Percentiles rank a stretch among this genome's conserved stretches.
phyloP scores from a whole-genome alignment of 176 grass and related monocot species.

The Aechmea fasciata region DNA sequence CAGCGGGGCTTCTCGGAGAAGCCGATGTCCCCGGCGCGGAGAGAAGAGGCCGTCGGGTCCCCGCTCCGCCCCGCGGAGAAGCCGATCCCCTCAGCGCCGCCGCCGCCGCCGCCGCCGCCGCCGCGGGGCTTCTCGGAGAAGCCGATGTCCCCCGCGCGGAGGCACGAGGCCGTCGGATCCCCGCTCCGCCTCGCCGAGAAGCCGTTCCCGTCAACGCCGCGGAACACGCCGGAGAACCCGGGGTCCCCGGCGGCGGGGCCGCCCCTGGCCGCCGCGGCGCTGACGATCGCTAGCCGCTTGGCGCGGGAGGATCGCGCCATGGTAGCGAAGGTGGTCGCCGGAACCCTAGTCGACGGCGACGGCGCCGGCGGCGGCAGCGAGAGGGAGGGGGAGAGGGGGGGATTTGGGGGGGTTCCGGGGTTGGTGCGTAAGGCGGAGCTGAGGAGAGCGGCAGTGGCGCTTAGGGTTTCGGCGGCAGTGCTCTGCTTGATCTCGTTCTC shows the following conservation, averaged over 20 bases:
- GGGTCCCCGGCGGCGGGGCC: neutral
- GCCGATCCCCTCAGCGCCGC: slow-evolving; percentile 5
- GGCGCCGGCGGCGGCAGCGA: neutral
- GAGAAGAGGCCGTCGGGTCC: slow-evolving; percentile 16
- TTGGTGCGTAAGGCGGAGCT: slow-evolving; percentile 29
- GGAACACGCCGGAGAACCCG: neutral
- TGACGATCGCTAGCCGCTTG: slow-evolving; percentile 9
- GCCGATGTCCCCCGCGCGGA: neutral
- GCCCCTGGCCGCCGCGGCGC: slow-evolving; percentile 16
- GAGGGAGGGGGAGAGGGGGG: slow-evolving; percentile 8
- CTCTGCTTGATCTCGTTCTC: slow-evolving; percentile 67
- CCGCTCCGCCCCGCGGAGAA: slow-evolving; percentile 17
- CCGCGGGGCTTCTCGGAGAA: slow-evolving; percentile 11
- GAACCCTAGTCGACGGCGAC: neutral
- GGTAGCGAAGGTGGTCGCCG: slow-evolving; percentile 8
- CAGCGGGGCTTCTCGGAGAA: slow-evolving; percentile 9
- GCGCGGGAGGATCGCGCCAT: slow-evolving; percentile 3
- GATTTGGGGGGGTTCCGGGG: slow-evolving; percentile 15
- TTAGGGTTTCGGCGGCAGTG: slow-evolving; percentile 62
- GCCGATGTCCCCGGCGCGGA: neutral
- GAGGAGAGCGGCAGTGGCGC: slow-evolving; percentile 26
- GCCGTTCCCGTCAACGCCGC: slow-evolving; percentile 13
- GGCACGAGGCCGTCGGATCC: slow-evolving; percentile 18
- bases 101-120: slow-evolving; percentile 23
- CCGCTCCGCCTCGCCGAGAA: slow-evolving; percentile 30